phyloP scores from a whole-genome alignment of 2,329 filamentous ascomycete genomes.

The Botrytis sinoallii region DNA sequence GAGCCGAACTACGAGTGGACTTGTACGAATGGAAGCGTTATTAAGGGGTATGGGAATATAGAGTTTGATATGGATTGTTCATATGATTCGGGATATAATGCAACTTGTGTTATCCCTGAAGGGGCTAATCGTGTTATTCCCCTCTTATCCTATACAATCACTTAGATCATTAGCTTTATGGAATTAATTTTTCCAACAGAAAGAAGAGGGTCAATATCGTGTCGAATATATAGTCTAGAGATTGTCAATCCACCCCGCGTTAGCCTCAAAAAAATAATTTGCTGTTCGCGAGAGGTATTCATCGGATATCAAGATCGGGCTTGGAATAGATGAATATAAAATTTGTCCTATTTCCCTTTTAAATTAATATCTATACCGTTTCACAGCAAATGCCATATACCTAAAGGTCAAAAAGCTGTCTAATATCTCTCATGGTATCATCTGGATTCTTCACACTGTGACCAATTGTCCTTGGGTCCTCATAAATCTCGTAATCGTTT shows the following conservation, averaged over 20 bases:
- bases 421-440: constrained; percentile 76
- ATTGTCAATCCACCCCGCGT: not conserved
- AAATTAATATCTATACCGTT: constrained; percentile 1
- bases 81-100: not conserved
- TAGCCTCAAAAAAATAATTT: not conserved
- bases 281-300: not conserved
- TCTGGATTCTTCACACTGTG: constrained; percentile 79
- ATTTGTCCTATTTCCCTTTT: not conserved
- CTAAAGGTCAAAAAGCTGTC: constrained; percentile 72
- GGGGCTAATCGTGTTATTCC: not conserved
- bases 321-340: not conserved
- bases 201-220: not conserved
- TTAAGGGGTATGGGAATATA: not conserved
- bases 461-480: constrained; percentile 75
- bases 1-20: not conserved
- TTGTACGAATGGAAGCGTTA: constrained; percentile 2
- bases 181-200: not conserved
- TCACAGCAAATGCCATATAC: not conserved
- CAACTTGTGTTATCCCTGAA: not conserved
- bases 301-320: not conserved
- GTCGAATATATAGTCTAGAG: not conserved
- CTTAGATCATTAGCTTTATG: not conserved
- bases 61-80: constrained; percentile 1
- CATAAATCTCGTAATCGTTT: constrained; percentile 94
- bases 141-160: not conserved